Base-by-base conservation (phyloP, 2,329 filamentous ascomycete species). In the Colletotrichum aenigma region DNA sequence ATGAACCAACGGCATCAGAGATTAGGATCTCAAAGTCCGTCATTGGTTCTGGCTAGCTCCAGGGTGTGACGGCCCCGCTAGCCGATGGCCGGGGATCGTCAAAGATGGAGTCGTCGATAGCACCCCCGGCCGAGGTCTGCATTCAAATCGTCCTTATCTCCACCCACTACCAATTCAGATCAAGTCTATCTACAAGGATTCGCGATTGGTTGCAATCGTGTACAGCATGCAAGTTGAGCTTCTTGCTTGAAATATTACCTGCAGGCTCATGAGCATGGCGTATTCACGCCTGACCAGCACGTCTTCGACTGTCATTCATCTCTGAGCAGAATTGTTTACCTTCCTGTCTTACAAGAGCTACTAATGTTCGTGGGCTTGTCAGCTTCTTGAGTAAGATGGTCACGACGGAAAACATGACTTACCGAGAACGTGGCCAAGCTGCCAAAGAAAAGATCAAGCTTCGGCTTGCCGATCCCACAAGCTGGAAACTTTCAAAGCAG, bases 401-500 rank as follows among this genome's bases (percentile, higher is more conserved):
- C n/a, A 52, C 10, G n/a, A 52, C 21, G 6, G n/a, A 21, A 52
- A 52, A 13, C 6, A 52, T 52, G 43, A 52, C 43, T 21, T 52
- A 21, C n/a, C 43, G 43, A 52, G 43, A 52, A 52, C n/a, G 43
- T 21, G 43, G 43, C 10, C 43, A 21, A 13, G n/a, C n/a, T 13
- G 43, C 43, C n/a, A 52, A 21, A 21, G 43, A 52, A 52, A 52
- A 52, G 10, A 52, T 52, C n/a, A 52, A 52, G 12, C 43, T 52
- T 52, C 10, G 43, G n/a, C n/a, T 74, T 24, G 65, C 71, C 7
- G 24, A 70, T 1, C 38, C 58, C 4, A 15, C 7, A 10, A 74
- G 71, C 66, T 70, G 78, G 77, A 66, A 69, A 9, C 67, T 78
- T 18, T 74, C 73, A 13, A 78, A 78, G 60, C 76, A 77, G 38